Evolutionary conservation across 805 yeast genomes (phyloP).

Genomic region (Myxozyma melibiosi): DNA sequence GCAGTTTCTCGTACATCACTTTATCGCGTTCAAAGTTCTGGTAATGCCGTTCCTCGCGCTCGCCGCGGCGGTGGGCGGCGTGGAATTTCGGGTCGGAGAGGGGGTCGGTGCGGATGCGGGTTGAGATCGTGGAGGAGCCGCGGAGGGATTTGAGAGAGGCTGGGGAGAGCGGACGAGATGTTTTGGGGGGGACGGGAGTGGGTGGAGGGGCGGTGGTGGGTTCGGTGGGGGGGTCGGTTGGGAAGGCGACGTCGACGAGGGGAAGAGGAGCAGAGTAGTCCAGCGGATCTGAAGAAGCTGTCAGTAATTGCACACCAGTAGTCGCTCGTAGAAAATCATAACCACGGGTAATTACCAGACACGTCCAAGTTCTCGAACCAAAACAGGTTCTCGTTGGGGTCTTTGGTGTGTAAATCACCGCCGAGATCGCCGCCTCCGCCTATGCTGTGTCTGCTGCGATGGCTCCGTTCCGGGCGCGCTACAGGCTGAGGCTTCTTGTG

Average conservation of each 20-base stretch:
- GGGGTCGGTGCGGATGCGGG: constrained; percentile 22
- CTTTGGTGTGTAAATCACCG: not conserved
- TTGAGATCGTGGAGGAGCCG: constrained; percentile 7
- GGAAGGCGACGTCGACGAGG: constrained; percentile 5
- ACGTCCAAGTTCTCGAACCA: constrained; percentile 23
- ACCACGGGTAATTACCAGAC: not conserved
- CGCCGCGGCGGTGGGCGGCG: constrained; percentile 13
- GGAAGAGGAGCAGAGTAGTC: constrained; percentile 7
- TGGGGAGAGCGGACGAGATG: not conserved
- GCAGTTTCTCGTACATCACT: constrained; percentile 28
- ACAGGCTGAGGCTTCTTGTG: too few species aligned
- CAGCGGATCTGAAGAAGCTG: constrained; percentile 1
- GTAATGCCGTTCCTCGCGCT: constrained; percentile 29
- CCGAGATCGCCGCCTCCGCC: not conserved
- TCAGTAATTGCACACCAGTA: not conserved
- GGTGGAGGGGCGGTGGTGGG: not conserved
- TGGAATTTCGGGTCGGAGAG: constrained; percentile 15
- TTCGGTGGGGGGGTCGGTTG: not conserved
- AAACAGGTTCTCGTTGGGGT: constrained; percentile 9
- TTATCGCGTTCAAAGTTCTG: constrained; percentile 29
- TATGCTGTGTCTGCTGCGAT: not conserved
- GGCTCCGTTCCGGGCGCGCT: not conserved
- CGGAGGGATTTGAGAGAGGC: not conserved
- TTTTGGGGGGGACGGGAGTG: not conserved
- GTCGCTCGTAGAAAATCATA: too few species aligned